Evolutionary conservation across 2,329 filamentous ascomycete species (phyloP), one percentile per base, ranked within the genome.

Genomic region (Pseudocercospora crystallina): DNA sequence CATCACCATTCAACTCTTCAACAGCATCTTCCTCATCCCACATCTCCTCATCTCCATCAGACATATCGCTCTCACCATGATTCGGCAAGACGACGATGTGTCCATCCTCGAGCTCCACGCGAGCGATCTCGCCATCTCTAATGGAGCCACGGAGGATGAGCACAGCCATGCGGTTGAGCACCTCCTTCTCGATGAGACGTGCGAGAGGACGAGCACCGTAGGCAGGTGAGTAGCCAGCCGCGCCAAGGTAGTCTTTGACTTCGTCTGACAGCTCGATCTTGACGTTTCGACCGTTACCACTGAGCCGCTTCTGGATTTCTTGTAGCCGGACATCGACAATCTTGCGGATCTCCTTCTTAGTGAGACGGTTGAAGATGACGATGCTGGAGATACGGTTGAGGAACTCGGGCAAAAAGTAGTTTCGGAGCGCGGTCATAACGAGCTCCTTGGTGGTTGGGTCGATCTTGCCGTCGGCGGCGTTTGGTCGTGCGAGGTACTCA

Each of bases 331-430:
- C 79, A 67, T 99, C 94, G 54, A 99, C 94, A 67, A 99, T 97
- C 76, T 84, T 90, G 66, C 94, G 86, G 65, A 99, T 99, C 74
- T 99, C 94, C 50, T 74, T 78, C 69, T 85, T 87, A 3, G 89
- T 92, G 49, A 99, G 86, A 41, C 94, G 88, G 79, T 99, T 99
- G 83, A 99, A 99, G 75, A 99, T 96, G 74, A 99, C 91, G 47
- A 86, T 89, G 54, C 87, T 94, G 73, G 83, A 92, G 78, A 99
- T 97, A 69, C 94, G 89, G 80, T 99, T 99, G 60, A 99, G 84
- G 80, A 99, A 99, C 67, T 99, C 94, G 30, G 94, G 94, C 2
- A 99, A 79, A 83, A 99, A 99, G 77, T 95, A 97, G 77, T 90
- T 90, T 65, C 92, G 87, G 33, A 99, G 81, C 4, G 91, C 84